These are phyloP conservation scores for Penicillium sp. DNA, from an alignment of 2,329 filamentous ascomycete genomes.

Conservation along the genomic window DNA sequence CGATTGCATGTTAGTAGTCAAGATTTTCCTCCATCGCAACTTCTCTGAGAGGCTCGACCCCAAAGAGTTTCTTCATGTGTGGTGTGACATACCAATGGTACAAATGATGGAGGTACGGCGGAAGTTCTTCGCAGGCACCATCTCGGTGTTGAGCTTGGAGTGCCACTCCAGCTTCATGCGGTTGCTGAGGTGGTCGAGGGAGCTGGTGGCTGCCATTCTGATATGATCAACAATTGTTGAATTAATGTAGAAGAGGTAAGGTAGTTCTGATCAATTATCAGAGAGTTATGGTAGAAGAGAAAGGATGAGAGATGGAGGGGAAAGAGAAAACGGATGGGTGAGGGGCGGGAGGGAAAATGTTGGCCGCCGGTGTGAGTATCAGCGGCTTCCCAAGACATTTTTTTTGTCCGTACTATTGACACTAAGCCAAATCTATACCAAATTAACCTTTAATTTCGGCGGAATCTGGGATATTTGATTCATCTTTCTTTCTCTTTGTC, in stretches of 20 bases:
- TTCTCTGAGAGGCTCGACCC: not conserved
- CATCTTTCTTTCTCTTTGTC: not conserved
- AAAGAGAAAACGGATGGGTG: slow-evolving; percentile 23
- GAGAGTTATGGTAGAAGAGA: slow-evolving; percentile 13
- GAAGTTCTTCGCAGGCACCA: slow-evolving; percentile 81
- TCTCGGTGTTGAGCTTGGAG: slow-evolving; percentile 82
- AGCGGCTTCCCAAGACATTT: slow-evolving; percentile 19
- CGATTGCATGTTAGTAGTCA: slow-evolving; percentile 23
- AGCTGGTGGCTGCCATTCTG: slow-evolving; percentile 68
- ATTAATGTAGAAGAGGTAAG: slow-evolving; percentile 7
- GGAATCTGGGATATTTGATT: not conserved
- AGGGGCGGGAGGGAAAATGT: slow-evolving; percentile 38
- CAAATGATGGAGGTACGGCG: slow-evolving; percentile 97
- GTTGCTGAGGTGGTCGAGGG: slow-evolving; percentile 81
- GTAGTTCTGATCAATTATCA: slow-evolving; percentile 14
- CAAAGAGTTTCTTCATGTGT: not conserved
- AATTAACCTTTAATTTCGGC: not conserved
- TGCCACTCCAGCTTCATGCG: slow-evolving; percentile 71
- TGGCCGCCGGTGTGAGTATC: slow-evolving; percentile 30
- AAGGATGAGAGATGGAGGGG: slow-evolving; percentile 15
- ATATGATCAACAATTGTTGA: slow-evolving; percentile 16
- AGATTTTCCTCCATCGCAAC: not conserved
- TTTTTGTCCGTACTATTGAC: slow-evolving; percentile 5
- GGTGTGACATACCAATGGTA: slow-evolving; percentile 72
- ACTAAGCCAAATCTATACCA: slow-evolving; percentile 3